Base-by-base conservation (phyloP, 768 basidiomycete genomes). In the Dentipellis fragilis region DNA sequence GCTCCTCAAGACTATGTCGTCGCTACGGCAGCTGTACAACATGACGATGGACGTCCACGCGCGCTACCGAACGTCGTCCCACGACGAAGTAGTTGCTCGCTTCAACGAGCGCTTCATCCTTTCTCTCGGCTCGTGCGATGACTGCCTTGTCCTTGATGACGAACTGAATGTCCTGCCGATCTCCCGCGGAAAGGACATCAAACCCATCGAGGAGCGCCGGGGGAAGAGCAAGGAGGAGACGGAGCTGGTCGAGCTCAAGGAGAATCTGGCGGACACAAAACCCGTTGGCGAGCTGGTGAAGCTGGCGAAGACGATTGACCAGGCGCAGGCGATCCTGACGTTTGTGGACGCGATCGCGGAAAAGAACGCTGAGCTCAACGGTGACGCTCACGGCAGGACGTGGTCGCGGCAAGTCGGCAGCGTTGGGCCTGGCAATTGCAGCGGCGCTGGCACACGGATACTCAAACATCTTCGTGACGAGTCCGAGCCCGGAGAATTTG, bases 31-130 rank as follows among this genome's bases (percentile, higher is more conserved):
- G 68, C 71, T 98, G 17, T 98, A 97, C 67, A 85, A 86, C 11
- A 90, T 98, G 91, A 83, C 89, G 9, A 83, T 81, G 80, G 96
- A 99, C 65, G 94, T 98, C 5, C 96, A 99, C 69, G 75, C 89
- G 1, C 83, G 96, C 36, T 99, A 98, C 67, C 79, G 95, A 23
- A 97, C 96, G 0, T 86, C 90, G 11, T 85, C 91, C 1, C 91
- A 94, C 64, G 89, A 90, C 64, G 77, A 85, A 6, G 87, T 94
- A 34, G 76, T 85, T n/a, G 91, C 96, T 0, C 83, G 96, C 23
- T 99, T 99, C 75, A 99, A 99, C 70, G 96, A 99, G 68, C 88
- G 96, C 10, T 99, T 99, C 71, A 97, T 99, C 64, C 80, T 99
- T 16, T 99, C 96, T 17, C 83, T 99, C 17, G 93, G 93, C 21